Evolutionary conservation across 768 basidiomycete genomes (phyloP).

Genomic region (Tulasnella sp.): DNA sequence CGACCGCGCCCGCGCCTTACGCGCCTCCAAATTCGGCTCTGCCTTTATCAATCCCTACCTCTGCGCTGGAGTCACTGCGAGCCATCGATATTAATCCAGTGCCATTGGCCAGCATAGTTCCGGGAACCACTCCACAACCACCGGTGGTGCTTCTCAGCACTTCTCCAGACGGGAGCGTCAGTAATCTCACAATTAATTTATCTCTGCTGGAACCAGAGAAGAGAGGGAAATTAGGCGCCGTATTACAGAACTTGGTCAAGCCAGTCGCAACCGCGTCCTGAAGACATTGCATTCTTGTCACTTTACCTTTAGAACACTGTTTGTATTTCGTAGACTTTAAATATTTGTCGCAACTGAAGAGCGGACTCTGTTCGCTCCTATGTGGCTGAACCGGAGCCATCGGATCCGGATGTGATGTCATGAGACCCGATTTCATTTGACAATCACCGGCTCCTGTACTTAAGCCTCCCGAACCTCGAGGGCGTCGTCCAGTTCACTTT

Average conservation of each 20-base stretch:
- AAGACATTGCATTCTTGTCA: neutral
- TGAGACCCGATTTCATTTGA: slow-evolving; percentile 9
- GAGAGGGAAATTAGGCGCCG: slow-evolving; percentile 40
- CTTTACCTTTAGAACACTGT: neutral
- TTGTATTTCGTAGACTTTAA: slow-evolving; percentile 13
- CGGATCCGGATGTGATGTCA: slow-evolving; percentile 10
- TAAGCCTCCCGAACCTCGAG: slow-evolving; percentile 17
- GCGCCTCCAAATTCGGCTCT: slow-evolving; percentile 45
- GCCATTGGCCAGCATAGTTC: slow-evolving; percentile 56
- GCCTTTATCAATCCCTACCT: slow-evolving; percentile 73
- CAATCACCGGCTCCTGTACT: slow-evolving; percentile 6
- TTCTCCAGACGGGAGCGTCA: slow-evolving; percentile 68
- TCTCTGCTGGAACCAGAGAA: slow-evolving; percentile 72
- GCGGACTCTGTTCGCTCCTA: neutral
- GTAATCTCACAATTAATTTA: slow-evolving; percentile 79
- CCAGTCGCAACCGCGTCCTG: neutral
- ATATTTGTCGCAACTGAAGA: neutral
- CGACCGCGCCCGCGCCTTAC: slow-evolving; percentile 42
- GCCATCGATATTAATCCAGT: slow-evolving; percentile 75
- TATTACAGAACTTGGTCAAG: slow-evolving; percentile 26
- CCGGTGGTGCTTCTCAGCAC: slow-evolving; percentile 77
- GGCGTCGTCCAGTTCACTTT: neutral
- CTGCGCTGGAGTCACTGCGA: slow-evolving; percentile 60
- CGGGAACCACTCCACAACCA: slow-evolving; percentile 63
- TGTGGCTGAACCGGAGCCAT: neutral